Evolutionary conservation across 495 filamentous ascomycete species (phyloP).

Genomic region (Hypoxylon rickii): DNA sequence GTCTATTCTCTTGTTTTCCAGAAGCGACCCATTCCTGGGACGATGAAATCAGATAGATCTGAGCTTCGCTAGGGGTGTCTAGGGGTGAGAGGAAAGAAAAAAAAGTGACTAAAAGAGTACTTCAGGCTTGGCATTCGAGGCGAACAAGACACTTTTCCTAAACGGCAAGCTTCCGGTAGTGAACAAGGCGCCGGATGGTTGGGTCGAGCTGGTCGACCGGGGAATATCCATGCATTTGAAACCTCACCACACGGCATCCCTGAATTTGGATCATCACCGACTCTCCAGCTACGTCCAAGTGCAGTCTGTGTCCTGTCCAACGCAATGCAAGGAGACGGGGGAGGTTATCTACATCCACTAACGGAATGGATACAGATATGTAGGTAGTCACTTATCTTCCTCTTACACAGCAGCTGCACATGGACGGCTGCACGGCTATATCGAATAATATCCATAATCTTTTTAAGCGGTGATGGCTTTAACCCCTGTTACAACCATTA

Average conservation of each 20-base stretch:
- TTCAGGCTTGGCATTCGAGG: constrained; percentile 28
- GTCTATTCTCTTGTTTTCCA: constrained; percentile 26
- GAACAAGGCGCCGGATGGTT: constrained; percentile 36
- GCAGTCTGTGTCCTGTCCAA: constrained; percentile 12
- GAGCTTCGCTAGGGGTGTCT: constrained; percentile 1
- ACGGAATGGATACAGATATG: neutral
- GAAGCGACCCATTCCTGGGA: constrained; percentile 29
- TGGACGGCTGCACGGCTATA: too few relatives aligned
- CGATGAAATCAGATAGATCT: constrained; percentile 31
- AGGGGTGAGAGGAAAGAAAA: constrained; percentile 3
- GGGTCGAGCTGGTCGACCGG: constrained; percentile 21
- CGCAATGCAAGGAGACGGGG: constrained; percentile 1
- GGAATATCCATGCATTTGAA: constrained; percentile 31
- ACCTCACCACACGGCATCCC: constrained; percentile 25
- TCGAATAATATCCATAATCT: too few relatives aligned
- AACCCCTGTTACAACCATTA: too few relatives aligned
- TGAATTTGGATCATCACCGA: neutral
- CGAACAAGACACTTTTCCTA: constrained; percentile 30
- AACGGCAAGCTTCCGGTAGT: constrained; percentile 38
- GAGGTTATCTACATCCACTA: neutral
- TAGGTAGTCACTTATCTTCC: too few relatives aligned
- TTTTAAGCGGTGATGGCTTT: neutral
- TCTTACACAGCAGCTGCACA: too few relatives aligned
- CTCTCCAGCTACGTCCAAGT: neutral
- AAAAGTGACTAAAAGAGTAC: constrained; percentile 24